Evolutionary conservation across 345 rosid genomes (phyloP).

Genomic region (Laguncularia racemosa): DNA sequence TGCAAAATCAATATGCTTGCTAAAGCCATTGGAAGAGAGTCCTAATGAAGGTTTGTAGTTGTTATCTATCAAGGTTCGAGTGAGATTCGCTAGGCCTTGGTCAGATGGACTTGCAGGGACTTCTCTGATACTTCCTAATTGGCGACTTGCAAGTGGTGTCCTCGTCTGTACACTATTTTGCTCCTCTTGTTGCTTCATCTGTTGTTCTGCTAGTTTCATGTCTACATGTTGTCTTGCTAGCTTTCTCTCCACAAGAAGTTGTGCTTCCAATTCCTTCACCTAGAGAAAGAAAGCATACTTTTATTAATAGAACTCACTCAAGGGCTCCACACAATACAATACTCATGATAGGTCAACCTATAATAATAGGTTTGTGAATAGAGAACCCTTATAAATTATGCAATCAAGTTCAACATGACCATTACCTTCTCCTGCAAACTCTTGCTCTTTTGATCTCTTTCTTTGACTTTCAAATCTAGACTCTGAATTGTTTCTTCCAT

Average conservation of each 20-base stretch:
- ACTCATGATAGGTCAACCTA: no score
- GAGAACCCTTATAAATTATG: neutral
- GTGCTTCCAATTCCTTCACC: conserved; percentile 89
- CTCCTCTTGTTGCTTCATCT: conserved; percentile 48
- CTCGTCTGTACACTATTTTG: conserved; percentile 31
- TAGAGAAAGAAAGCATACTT: conserved; percentile 13
- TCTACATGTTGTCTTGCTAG: conserved; percentile 94
- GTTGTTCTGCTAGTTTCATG: conserved; percentile 78
- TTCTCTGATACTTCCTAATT: conserved; percentile 37
- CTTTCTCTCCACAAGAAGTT: conserved; percentile 84
- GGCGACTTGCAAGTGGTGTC: conserved; percentile 44
- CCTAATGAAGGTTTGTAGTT: conserved; percentile 29
- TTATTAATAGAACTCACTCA: no score
- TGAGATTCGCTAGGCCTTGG: conserved; percentile 33
- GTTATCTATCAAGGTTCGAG: conserved; percentile 29
- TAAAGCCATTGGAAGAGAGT: conserved; percentile 24
- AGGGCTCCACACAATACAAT: no score
- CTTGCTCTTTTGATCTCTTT: conserved; percentile 66
- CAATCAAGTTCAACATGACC: neutral
- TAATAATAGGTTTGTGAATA: neutral
- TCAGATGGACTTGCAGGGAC: conserved; percentile 9
- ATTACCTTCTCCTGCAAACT: conserved; percentile 81
- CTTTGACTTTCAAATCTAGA: conserved; percentile 67
- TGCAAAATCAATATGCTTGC: conserved; percentile 30
- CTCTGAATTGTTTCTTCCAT: conserved; percentile 74